Conservation (phyloP, 1,284 basidiomycete genomes). For the Pascua guehoae region DNA sequence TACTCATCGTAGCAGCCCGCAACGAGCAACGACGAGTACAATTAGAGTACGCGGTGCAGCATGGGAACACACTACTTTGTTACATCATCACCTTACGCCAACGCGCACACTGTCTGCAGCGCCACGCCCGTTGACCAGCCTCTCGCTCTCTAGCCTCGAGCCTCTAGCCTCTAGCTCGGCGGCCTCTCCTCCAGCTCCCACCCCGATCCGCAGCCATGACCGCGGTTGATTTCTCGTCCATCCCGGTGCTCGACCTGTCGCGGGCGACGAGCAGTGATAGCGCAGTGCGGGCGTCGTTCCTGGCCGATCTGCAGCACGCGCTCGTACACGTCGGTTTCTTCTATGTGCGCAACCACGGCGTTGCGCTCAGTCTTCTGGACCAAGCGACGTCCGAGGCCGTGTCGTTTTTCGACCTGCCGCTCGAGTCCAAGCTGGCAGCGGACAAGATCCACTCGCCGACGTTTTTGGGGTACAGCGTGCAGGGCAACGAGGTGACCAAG, state of each 20-base stretch:
- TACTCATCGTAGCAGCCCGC: too few relatives aligned
- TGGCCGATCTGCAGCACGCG: slow-evolving; percentile 15
- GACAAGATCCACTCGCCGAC: slow-evolving; percentile 22
- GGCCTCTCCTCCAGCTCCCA: too few relatives aligned
- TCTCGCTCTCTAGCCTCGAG: too few relatives aligned
- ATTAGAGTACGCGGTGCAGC: too few relatives aligned
- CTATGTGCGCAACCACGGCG: slow-evolving; percentile 20
- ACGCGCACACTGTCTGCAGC: too few relatives aligned
- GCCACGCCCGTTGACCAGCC: too few relatives aligned
- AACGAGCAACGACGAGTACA: too few relatives aligned
- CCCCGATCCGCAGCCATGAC: neutral
- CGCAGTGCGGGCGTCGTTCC: slow-evolving; percentile 6
- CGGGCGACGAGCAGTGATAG: neutral
- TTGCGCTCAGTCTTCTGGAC: slow-evolving; percentile 8
- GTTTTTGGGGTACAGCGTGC: slow-evolving; percentile 17
- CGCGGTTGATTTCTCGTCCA: slow-evolving; percentile 13
- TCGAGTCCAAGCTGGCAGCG: slow-evolving; percentile 35
- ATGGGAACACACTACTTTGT: too few relatives aligned
- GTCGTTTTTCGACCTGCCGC: slow-evolving; percentile 30
- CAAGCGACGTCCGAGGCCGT: slow-evolving; percentile 7
- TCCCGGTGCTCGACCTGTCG: slow-evolving; percentile 18
- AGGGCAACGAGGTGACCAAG: slow-evolving; percentile 23
- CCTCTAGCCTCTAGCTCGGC: too few relatives aligned
- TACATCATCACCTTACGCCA: too few relatives aligned
- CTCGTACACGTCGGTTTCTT: slow-evolving; percentile 19